Evolutionary conservation across 1,284 basidiomycete genomes (phyloP).

Genomic region (Trichosporon coremiiforme): DNA sequence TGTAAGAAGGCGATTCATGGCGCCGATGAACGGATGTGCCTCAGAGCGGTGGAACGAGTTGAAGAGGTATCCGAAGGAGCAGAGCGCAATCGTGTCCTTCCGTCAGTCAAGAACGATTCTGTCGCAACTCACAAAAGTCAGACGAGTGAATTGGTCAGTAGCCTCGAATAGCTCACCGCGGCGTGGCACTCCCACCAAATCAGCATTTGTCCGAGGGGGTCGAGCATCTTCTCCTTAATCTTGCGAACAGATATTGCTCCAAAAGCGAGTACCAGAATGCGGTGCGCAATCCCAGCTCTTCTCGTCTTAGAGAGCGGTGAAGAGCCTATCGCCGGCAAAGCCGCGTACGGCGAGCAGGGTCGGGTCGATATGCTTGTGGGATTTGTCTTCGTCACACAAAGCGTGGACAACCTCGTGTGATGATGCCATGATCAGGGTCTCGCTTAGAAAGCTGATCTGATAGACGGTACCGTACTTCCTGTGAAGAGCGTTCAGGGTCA

Average conservation of each 20-base stretch:
- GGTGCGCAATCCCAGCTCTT: slow-evolving; percentile 60
- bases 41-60: slow-evolving; percentile 42
- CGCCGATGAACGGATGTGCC: slow-evolving; percentile 57
- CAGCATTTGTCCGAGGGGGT: slow-evolving; percentile 60
- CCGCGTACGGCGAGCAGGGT: slow-evolving; percentile 56
- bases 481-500: slow-evolving; percentile 33
- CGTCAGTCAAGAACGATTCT: too few species aligned
- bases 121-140: slow-evolving; percentile 3
- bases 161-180: slow-evolving; percentile 1
- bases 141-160: slow-evolving; percentile 12
- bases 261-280: slow-evolving; percentile 62
- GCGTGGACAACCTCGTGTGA: slow-evolving; percentile 58
- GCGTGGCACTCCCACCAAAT: slow-evolving; percentile 22
- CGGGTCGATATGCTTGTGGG: slow-evolving; percentile 57
- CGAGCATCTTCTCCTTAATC: slow-evolving; percentile 61
- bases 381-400: slow-evolving; percentile 59
- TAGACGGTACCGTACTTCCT: slow-evolving; percentile 36
- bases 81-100: slow-evolving; percentile 29
- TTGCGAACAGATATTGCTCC: slow-evolving; percentile 58
- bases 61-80: slow-evolving; percentile 58
- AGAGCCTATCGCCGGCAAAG: slow-evolving; percentile 57
- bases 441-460: slow-evolving; percentile 43
- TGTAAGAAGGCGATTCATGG: slow-evolving; percentile 29
- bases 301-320: slow-evolving; percentile 57
- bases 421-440: slow-evolving; percentile 52